Base-by-base conservation (phyloP, 805 yeast genomes). In the Ogataea saltuana region DNA sequence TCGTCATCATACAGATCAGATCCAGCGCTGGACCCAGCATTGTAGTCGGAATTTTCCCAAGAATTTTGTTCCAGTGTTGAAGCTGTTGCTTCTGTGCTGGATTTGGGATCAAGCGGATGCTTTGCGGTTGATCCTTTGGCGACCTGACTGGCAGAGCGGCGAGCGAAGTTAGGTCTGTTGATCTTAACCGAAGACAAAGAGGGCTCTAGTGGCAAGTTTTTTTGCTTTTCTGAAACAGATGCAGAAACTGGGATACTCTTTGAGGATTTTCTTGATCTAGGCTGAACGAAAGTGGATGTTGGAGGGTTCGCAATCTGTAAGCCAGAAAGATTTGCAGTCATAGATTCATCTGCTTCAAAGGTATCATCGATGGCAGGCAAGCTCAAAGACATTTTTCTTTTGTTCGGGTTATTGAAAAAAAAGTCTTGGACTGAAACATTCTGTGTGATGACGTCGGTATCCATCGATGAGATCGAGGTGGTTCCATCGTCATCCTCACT, bases 391-490 rank as follows among this genome's bases (percentile, higher is more conserved):
- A 44, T 33, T 28, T 47, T 49, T 29, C 44, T 46, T 13, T 45
- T 48, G 29, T 49, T 49, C 23, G 68, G 66, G 39, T 59, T 61
- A 38, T 65, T 61, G 44, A 70, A 69, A 54, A 80, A 79, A 53
- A 78, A 78, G 33, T 77, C 81, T 50, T 78, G 79, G 1, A 75
- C 77, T 1, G 83, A 71, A n/a, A 61, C 59, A 30, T 41, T 55
- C 42, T 42, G 50, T n/a, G 52, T 45, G 12, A 16, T 34, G 6
- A 28, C 23, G n/a, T 34, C 46, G 8, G 45, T 42, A 16, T 41
- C 45, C 12, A 39, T 17, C 4, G 51, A 46, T 6, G 54, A 42
- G 11, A 38, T 37, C 5, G 58, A 49, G 10, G 35, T 38, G 12
- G 42, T 42, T 18, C 49, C 54, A 33, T 41, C 47, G 19, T 54